Evolutionary conservation across 352 stramenopile genomes (phyloP).

Genomic region (Stramenopiles sp.): DNA sequence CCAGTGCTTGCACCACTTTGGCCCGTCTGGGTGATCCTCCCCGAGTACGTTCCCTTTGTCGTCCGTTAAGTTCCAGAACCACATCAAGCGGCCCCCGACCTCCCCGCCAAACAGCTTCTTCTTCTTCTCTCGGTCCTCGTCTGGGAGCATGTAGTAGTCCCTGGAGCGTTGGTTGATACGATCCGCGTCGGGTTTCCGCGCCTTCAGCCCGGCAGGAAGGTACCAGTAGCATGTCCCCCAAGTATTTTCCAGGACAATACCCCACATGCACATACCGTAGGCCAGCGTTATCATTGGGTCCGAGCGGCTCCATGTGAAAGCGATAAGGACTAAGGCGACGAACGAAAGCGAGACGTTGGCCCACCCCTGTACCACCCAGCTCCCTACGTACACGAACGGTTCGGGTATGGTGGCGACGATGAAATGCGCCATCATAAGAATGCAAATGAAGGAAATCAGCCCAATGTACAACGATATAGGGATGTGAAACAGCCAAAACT

Average conservation of each 20-base stretch:
- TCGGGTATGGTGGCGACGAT: neutral
- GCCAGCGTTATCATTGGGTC: neutral
- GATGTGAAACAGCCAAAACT: conserved; percentile 4
- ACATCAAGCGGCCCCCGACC: conserved; percentile 1
- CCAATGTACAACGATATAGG: conserved; percentile 3
- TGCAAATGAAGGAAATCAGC: neutral
- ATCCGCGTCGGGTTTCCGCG: neutral
- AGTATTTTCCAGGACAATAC: conserved; percentile 1
- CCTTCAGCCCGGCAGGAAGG: neutral
- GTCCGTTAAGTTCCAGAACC: conserved; percentile 8
- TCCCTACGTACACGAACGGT: neutral
- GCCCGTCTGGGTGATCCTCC: neutral
- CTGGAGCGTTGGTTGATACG: neutral
- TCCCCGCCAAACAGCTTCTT: neutral
- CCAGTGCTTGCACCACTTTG: conserved; percentile 12
- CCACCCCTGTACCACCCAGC: conserved; percentile 7
- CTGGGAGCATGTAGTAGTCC: neutral
- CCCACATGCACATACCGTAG: neutral
- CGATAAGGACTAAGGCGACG: neutral
- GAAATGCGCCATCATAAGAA: neutral
- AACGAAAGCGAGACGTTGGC: neutral
- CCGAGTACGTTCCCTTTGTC: neutral
- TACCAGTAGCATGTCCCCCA: neutral
- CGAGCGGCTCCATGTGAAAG: neutral
- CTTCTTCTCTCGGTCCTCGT: neutral